phyloP scores from a whole-genome alignment of 768 basidiomycete species.

The Rhizopogon sp. region DNA sequence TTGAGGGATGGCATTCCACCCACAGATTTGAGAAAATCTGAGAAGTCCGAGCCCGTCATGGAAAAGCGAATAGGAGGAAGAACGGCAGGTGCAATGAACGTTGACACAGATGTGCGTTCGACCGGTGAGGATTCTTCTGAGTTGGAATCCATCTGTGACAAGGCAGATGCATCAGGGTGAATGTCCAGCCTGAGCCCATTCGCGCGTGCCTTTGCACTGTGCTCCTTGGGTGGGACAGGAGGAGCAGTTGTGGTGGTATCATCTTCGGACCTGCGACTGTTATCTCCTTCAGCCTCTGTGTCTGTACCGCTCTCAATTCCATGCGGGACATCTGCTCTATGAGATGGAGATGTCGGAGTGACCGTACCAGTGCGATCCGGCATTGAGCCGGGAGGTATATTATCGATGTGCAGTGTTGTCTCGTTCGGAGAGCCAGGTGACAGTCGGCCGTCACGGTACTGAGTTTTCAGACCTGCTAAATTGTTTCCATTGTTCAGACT shows the following conservation, averaged over 20 bases:
- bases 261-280: conserved; percentile 27
- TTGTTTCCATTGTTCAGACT: conserved; percentile 17
- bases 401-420: conserved; percentile 13
- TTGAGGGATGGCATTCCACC: conserved; percentile 44
- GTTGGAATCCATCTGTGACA: conserved; percentile 28
- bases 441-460: conserved; percentile 7
- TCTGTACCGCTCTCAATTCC: conserved; percentile 73
- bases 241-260: conserved; percentile 30
- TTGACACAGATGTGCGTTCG: conserved; percentile 62
- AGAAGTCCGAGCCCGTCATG: conserved; percentile 77
- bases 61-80: conserved; percentile 86
- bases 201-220: conserved; percentile 19
- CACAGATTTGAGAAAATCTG: conserved; percentile 60
- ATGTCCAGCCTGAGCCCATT: conserved; percentile 23
- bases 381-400: conserved; percentile 12
- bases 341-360: conserved; percentile 53
- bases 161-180: conserved; percentile 10
- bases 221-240: conserved; percentile 41
- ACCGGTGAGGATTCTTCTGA: conserved; percentile 61
- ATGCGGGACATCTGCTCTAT: conserved; percentile 66
- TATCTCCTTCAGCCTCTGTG: conserved; percentile 53
- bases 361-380: conserved; percentile 17
- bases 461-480: background rate
- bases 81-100: conserved; percentile 82
- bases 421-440: conserved; percentile 6